Percentiles rank a stretch among this genome's conserved stretches.
Conservation (phyloP, 2,329 filamentous ascomycete species). For the Zelopaecilomyces penicillatus region DNA sequence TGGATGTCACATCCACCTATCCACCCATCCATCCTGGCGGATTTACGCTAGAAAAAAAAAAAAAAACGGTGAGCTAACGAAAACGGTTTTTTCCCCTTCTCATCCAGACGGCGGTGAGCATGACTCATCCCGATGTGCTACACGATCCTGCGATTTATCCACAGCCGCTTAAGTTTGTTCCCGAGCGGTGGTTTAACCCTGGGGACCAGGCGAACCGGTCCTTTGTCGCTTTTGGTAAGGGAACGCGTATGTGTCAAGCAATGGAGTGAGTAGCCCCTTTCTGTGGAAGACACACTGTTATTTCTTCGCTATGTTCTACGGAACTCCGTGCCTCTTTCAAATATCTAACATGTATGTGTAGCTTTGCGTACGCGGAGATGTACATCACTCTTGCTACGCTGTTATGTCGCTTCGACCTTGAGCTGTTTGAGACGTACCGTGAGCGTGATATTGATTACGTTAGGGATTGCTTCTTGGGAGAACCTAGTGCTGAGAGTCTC, state of each 20-base stretch:
- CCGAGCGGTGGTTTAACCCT: constrained; percentile 2
- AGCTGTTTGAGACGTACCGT: constrained; percentile 1
- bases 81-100: too few relatives aligned
- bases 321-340: too few relatives aligned
- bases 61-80: neutral
- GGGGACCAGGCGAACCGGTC: neutral
- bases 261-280: neutral
- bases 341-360: neutral
- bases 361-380: neutral
- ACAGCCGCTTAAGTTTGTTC: neutral
- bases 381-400: neutral
- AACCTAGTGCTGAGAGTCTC: too few relatives aligned
- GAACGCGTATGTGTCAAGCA: neutral
- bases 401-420: neutral
- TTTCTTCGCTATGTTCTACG: too few relatives aligned
- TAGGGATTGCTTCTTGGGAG: too few relatives aligned
- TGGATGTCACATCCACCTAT: too few relatives aligned
- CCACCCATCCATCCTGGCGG: neutral
- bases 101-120: neutral
- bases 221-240: neutral
- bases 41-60: neutral
- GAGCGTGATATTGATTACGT: too few relatives aligned
- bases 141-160: neutral
- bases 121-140: neutral
- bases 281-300: too few relatives aligned